Evolutionary conservation across 2,329 filamentous ascomycete genomes (phyloP).

Genomic region (Monosporascus sp.): DNA sequence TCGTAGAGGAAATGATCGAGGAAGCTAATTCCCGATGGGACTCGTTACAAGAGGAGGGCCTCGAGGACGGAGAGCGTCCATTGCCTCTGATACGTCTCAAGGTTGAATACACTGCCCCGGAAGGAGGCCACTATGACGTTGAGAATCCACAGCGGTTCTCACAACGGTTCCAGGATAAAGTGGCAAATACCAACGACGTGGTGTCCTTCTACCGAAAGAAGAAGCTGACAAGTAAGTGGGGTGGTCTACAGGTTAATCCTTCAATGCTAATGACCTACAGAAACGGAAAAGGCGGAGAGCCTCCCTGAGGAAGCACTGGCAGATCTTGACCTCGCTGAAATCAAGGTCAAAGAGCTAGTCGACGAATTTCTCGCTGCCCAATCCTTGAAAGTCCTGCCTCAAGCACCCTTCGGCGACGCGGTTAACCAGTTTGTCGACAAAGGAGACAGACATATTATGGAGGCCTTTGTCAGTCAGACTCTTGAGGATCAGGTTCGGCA

Average conservation of each 20-base stretch:
- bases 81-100: slow-evolving; percentile 83
- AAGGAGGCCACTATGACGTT: slow-evolving; percentile 80
- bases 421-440: slow-evolving; percentile 92
- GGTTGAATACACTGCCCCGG: slow-evolving; percentile 82
- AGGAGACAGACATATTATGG: slow-evolving; percentile 89
- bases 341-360: slow-evolving; percentile 87
- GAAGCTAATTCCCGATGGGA: slow-evolving; percentile 80
- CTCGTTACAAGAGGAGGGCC: slow-evolving; percentile 63
- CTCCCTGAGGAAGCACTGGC: slow-evolving; percentile 62
- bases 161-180: slow-evolving; percentile 81
- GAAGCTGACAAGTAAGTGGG: slow-evolving; percentile 44
- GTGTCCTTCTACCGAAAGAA: slow-evolving; percentile 92
- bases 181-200: slow-evolving; percentile 92
- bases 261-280: slow-evolving; percentile 13
- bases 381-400: slow-evolving; percentile 85
- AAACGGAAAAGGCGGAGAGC: slow-evolving; percentile 43
- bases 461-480: slow-evolving; percentile 70
- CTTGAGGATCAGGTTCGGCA: slow-evolving; percentile 66
- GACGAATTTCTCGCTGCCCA: slow-evolving; percentile 82
- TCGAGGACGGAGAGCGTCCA: slow-evolving; percentile 58
- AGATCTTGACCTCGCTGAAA: slow-evolving; percentile 62
- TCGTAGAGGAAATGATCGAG: slow-evolving; percentile 83
- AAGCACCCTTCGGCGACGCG: slow-evolving; percentile 88
- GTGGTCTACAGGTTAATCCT: neutral
- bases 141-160: slow-evolving; percentile 97